Percentiles rank a stretch among this genome's conserved stretches.
Evolutionary conservation across 768 basidiomycete species (phyloP).

Genomic region (Psilocybe subaeruginosa): DNA sequence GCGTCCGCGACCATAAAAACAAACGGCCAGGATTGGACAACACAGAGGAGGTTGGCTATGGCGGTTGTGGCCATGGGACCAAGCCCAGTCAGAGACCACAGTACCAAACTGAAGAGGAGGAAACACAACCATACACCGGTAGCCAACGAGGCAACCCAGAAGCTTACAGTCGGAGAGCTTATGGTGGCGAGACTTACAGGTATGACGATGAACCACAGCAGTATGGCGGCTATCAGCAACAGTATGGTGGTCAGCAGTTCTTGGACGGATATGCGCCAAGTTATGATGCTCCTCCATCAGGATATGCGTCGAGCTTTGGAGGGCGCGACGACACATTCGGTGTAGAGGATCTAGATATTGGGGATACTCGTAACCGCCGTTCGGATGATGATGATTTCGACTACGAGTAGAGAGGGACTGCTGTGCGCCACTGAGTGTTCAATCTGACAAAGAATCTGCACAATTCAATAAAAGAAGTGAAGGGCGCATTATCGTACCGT

Average conservation of each 20-base stretch:
- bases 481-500: background rate
- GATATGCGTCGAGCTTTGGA: slow-evolving; percentile 32
- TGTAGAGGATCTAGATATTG: slow-evolving; percentile 48
- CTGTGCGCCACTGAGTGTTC: slow-evolving; percentile 2
- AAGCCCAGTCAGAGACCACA: slow-evolving; percentile 1
- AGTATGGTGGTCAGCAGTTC: background rate
- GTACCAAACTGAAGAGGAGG: too few species aligned
- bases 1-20: slow-evolving; percentile 57
- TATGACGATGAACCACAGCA: slow-evolving; percentile 11
- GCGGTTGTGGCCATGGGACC: slow-evolving; percentile 32
- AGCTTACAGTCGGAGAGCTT: background rate
- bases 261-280: background rate
- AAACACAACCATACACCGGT: slow-evolving; percentile 9
- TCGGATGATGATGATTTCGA: slow-evolving; percentile 33
- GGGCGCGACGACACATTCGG: slow-evolving; percentile 51
- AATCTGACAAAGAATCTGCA: background rate
- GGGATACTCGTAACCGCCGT: slow-evolving; percentile 8
- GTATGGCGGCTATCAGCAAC: background rate
- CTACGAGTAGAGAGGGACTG: slow-evolving; percentile 24
- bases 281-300: slow-evolving; percentile 1
- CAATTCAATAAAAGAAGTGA: background rate
- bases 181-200: background rate
- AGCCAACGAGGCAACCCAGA: background rate
- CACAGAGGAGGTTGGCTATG: slow-evolving; percentile 42
- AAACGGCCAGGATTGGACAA: slow-evolving; percentile 56